Evolutionary conservation across 2,329 filamentous ascomycete species (phyloP).

Genomic region (Ceratocystis eucalypticola): DNA sequence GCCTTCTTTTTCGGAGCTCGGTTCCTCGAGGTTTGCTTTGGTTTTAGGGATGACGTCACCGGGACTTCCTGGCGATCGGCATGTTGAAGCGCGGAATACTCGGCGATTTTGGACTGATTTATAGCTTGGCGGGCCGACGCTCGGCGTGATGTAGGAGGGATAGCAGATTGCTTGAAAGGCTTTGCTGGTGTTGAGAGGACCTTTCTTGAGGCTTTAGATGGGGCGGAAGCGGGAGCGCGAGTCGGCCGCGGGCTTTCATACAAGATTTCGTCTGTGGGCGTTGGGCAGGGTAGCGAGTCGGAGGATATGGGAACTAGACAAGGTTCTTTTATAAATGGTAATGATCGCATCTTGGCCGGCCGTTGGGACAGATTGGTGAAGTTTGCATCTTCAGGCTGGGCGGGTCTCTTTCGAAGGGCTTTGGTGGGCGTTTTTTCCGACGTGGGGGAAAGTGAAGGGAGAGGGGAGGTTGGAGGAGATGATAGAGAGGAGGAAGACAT

Average conservation of each 20-base stretch:
- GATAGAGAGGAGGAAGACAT: background rate
- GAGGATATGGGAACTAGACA: too few relatives aligned
- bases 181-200: background rate
- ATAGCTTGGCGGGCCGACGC: conserved; percentile 2
- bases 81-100: background rate
- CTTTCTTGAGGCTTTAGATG: background rate
- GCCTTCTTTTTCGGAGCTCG: background rate
- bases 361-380: too few relatives aligned
- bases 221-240: background rate
- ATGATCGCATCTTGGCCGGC: too few relatives aligned
- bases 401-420: too few relatives aligned
- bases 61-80: background rate
- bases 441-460: background rate
- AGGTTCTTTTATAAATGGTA: too few relatives aligned
- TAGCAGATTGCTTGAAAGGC: background rate
- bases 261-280: too few relatives aligned
- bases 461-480: background rate
- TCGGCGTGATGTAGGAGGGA: background rate
- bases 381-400: too few relatives aligned
- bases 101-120: background rate
- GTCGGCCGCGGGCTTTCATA: too few relatives aligned
- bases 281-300: too few relatives aligned
- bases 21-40: background rate
- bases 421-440: background rate
- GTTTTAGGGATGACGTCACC: background rate